Evolutionary conservation across 2,329 filamentous ascomycete species (phyloP), one percentile per base, ranked within the genome.

Genomic region (Taxawa tesnikishii): DNA sequence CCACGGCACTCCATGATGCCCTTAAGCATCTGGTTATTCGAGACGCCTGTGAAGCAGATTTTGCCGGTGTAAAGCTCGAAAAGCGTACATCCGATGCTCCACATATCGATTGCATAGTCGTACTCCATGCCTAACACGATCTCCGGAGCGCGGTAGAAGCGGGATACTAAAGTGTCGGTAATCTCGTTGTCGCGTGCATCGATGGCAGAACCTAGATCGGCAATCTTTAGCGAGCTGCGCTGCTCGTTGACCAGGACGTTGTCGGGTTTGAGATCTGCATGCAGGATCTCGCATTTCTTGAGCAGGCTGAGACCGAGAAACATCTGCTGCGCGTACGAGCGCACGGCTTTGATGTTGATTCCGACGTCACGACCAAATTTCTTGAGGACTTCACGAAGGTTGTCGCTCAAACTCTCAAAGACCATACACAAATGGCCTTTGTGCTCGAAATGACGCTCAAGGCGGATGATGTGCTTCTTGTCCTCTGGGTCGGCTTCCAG

Each of bases 51-150:
- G 55, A 98, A 98, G 18, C 98, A 67, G 36, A 98, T 96, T 56
- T 94, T 94, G 49, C 90, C 90, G 1, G 90, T 96, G 62, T 93
- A 96, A 25, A 98, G 67, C 59, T 98, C 90, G 56, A 93, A 98
- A 17, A 96, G 67, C 0, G 90, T 98, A 59, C 90, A 98, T 23
- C 90, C 92, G 43, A 96, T 84, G 6, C 88, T 92, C 90, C 90
- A 98, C 67, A 94, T 83, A 55, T 98, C 90, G 43, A 96, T 83
- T 6, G 81, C 79, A 53, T 88, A 92, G 53, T 94, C 85, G 54
- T 93, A 94, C 7, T 82, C 80, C 64, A 94, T 87, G n/a, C 90
- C 90, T 3, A 98, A 70, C 39, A 98, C 94, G 51, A 98, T 84
- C 60, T 98, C 90, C 2, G 92, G 90, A 3, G 90, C 90, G 39